Conservation (phyloP, 768 basidiomycete genomes). For the Boletus insuetus region DNA sequence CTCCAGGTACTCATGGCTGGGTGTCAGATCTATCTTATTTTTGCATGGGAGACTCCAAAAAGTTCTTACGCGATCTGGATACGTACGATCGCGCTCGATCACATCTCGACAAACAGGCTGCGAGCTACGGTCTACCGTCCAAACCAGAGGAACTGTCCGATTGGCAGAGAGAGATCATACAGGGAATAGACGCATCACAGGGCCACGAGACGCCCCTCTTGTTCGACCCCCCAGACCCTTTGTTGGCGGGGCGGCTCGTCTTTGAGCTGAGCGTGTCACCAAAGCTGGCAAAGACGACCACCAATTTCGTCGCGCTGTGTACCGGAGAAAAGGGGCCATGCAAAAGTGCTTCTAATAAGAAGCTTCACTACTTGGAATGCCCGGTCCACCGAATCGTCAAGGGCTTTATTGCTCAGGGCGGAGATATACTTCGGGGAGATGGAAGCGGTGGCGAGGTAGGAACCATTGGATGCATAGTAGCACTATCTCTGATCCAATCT, state of each 20-base stretch:
- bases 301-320: slow-evolving; percentile 49
- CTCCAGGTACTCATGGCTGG: slow-evolving; percentile 4
- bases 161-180: slow-evolving; percentile 45
- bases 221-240: slow-evolving; percentile 36
- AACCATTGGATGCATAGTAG: not conserved
- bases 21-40: slow-evolving; percentile 37
- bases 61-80: slow-evolving; percentile 22
- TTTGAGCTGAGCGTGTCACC: slow-evolving; percentile 39
- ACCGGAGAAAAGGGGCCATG: slow-evolving; percentile 44
- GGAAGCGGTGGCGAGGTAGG: slow-evolving; percentile 54
- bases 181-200: slow-evolving; percentile 38
- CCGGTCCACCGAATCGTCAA: slow-evolving; percentile 47
- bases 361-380: slow-evolving; percentile 40
- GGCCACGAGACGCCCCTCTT: slow-evolving; percentile 30
- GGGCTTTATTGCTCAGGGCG: slow-evolving; percentile 53
- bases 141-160: slow-evolving; percentile 38
- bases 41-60: slow-evolving; percentile 37
- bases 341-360: slow-evolving; percentile 46
- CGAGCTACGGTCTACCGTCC: slow-evolving; percentile 43
- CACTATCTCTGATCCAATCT: slow-evolving; percentile 10
- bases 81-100: slow-evolving; percentile 34
- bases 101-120: slow-evolving; percentile 36
- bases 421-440: slow-evolving; percentile 51
- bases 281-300: slow-evolving; percentile 43
- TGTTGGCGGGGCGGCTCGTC: slow-evolving; percentile 40